Conservation (phyloP, 176 grass and related monocot species). For the Pontederia paniculata region DNA sequence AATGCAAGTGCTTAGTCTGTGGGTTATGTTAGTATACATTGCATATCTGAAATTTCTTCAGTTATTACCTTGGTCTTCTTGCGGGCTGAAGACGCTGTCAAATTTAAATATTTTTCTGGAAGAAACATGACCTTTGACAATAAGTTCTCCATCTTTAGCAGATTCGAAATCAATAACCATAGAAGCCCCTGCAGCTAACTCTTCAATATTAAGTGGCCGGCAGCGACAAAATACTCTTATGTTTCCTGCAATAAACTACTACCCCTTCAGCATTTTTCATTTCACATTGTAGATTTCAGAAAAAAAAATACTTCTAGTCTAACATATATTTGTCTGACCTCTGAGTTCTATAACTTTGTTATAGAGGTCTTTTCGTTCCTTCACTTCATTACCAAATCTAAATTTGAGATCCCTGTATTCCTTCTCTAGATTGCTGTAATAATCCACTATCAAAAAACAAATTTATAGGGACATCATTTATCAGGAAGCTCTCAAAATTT, state of each 20-base stretch:
- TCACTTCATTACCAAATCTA: constrained; percentile 56
- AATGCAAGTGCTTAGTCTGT: constrained; percentile 11
- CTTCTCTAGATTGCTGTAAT: constrained; percentile 37
- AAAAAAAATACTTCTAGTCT: background rate
- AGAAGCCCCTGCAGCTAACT: constrained; percentile 53
- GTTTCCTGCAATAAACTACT: constrained; percentile 36
- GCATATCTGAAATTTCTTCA: background rate
- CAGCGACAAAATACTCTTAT: constrained; percentile 93
- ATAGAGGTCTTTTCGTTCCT: constrained; percentile 75
- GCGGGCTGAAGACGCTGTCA: constrained; percentile 69
- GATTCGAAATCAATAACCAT: constrained; percentile 66
- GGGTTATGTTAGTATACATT: background rate
- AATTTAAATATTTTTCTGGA: constrained; percentile 82
- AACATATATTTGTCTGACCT: constrained; percentile 38
- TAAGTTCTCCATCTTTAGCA: constrained; percentile 77
- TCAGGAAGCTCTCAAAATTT: background rate
- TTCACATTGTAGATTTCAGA: too few relatives aligned
- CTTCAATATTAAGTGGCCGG: constrained; percentile 73
- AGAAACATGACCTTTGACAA: constrained; percentile 81
- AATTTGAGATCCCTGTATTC: constrained; percentile 72
- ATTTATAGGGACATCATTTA: background rate
- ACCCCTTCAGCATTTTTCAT: too few relatives aligned
- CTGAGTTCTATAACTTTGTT: constrained; percentile 84
- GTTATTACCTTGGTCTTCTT: constrained; percentile 76
- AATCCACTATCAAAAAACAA: constrained; percentile 33